Conservation (phyloP, 2,329 filamentous ascomycete species). For the Exophiala lecanii-corni region DNA sequence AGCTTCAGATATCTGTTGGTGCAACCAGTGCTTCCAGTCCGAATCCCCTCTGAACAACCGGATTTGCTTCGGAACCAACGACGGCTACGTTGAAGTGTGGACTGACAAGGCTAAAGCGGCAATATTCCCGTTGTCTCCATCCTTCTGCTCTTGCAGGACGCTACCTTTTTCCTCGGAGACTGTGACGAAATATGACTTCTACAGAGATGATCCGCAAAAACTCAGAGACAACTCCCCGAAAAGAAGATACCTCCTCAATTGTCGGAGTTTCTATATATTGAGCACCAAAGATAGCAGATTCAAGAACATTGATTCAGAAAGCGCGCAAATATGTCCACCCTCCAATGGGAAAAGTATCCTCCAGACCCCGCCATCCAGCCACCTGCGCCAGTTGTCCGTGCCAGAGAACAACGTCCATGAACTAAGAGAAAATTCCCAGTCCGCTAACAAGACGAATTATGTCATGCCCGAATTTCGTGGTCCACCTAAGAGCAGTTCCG, state of each 20-base stretch:
- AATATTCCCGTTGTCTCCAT: constrained; percentile 5
- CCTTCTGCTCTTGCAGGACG: constrained; percentile 4
- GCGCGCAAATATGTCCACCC: constrained; percentile 1
- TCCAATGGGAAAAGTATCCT: constrained; percentile 3
- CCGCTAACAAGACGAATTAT: not conserved
- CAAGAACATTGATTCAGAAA: constrained; percentile 4
- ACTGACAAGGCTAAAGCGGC: constrained; percentile 4
- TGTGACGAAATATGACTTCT: constrained; percentile 6
- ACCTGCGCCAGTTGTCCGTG: constrained; percentile 5
- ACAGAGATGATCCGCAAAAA: constrained; percentile 4
- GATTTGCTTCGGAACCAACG: constrained; percentile 7
- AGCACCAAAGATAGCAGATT: constrained; percentile 7
- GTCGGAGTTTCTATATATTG: constrained; percentile 5
- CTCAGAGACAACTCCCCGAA: constrained; percentile 5
- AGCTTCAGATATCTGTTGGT: constrained; percentile 5
- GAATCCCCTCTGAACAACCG: constrained; percentile 2
- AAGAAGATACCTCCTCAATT: constrained; percentile 8
- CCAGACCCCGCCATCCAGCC: constrained; percentile 2
- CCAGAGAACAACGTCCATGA: constrained; percentile 3
- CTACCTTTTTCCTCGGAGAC: constrained; percentile 1
- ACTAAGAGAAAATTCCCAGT: constrained; percentile 3
- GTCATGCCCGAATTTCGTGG: not conserved
- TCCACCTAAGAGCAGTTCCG: not conserved
- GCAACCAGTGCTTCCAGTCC: constrained; percentile 7
- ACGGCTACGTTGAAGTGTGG: constrained; percentile 8